Evolutionary conservation across 2,329 filamentous ascomycete species (phyloP), one percentile per base, ranked within the genome.

Genomic region (Talaromyces atroroseus): DNA sequence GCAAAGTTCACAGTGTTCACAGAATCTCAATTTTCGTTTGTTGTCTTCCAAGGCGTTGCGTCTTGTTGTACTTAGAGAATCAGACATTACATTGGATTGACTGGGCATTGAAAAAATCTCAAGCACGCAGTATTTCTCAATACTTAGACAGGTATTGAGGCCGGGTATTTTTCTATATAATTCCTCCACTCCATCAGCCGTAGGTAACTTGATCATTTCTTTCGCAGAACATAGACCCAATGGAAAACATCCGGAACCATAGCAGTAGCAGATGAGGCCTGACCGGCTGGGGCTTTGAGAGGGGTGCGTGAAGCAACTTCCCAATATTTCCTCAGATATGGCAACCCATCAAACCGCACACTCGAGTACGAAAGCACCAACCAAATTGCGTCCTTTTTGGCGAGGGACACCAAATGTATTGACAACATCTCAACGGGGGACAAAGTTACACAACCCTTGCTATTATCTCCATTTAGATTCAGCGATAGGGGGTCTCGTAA

Each of bases 401-500:
- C 68, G 58, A 71, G 60, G 0, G 68, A 63, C 1, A 63, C 64
- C 2, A 72, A 64, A 51, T 72, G 68, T 23, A 72, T 57, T 1
- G 58, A 66, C 32, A 72, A 58, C n/a, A 70, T n/a, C 52, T 73
- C 70, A 2, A 71, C 70, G 0, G 70, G 69, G 1, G 65, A 64
- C n/a, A 73, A 21, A 0, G 57, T 62, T 5, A 61, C 53, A 10
- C 50, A 52, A 2, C 20, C 20, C n/a, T 21, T 10, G 40, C 20
- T 23, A 21, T 58, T 57, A 12, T 50, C 51, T 21, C 18, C 11
- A 59, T 36, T 29, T 8, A 7, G 23, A 32, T 57, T 18, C 11
- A 34, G 29, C 5, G 34, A 21, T 10, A 53, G 11, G 11, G 23
- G 36, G 1, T 38, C 36, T 23, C 38, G 34, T 5, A 57, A 12